Evolutionary conservation across 192 early-diverging fungal species (phyloP), one percentile per base, ranked within the genome.

Genomic region (Coemansia sp.): DNA sequence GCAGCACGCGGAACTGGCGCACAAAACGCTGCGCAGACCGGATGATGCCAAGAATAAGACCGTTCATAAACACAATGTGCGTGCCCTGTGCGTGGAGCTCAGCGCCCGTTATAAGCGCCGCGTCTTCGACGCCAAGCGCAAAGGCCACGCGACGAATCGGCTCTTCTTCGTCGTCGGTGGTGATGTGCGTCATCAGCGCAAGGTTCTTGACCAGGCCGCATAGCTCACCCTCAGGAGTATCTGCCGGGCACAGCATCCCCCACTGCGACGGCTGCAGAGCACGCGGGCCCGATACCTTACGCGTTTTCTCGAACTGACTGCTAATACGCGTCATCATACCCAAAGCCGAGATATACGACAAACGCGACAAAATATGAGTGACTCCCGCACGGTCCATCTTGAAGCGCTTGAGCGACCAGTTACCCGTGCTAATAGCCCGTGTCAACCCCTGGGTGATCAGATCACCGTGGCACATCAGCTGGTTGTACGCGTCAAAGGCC

Each of bases 331-430:
- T 99, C 88, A 99, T 91, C 94, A 97, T 99, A 51, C 97, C 97
- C 54, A 99, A 76, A 0, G 96, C 96, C 0, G 92, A 88, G 60
- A 99, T 93, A 68, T 96, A 99, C 69, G 90, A 92, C 34, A 99
- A 77, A 14, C 97, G 91, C 42, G 90, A 91, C 50, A 99, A 78
- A 4, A 97, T 95, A 56, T 99, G 97, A 7, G 96, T 99, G 49
- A 99, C 93, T 34, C 97, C 97, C 11, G 95, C 93, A 12, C 94
- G 86, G 71, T 99, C 97, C 96, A 99, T 97, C 80, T 95, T 97
- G 87, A 99, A 99, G 72, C 97, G 96, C 82, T 96, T 96, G 59
- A 99, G 86, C 56, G 88, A 91, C 97, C 97, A 99, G 72, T 99
- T 99, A 28, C 97, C 97, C 6, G 97, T 93, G 3, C 93, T 95